Base-by-base conservation (phyloP, 2,329 filamentous ascomycete species). In the Phialocephala subalpina region DNA sequence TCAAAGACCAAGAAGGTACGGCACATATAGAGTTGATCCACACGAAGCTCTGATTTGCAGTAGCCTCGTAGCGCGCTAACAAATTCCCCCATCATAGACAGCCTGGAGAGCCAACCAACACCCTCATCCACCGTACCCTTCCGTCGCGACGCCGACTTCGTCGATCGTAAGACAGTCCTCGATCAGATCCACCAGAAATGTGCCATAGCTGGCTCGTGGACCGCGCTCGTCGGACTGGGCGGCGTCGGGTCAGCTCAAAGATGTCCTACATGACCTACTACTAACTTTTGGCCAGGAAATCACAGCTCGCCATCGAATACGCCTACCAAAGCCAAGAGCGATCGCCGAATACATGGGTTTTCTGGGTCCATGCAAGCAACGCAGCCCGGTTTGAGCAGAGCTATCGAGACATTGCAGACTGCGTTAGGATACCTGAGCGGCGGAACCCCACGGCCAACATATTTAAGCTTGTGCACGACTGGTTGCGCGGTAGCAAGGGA, bases 251-350 rank as follows among this genome's bases (percentile, higher is more conserved):
- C 29, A 67, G 61, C 7, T 18, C 45, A 29, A 55, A 59, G 18
- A n/a, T 14, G 35, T 7, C 35, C 4, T 9, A n/a, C 7, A 62
- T n/a, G 9, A 29, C 14, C 42, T 6, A 57, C 38, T 14, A 49
- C 55, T 66, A 57, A 67, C 16, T 1, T 22, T 14, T 16, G 11
- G 35, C 7, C 56, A 77, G 75, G 18, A 77, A 77, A 68, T 74
- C 75, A 45, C 72, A 76, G 68, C 69, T 77, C 29, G 73, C 75
- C 11, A 79, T 80, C 45, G 67, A 78, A 68, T 78, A 78, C 45
- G 70, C 71, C 0, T 72, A 79, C 62, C 65, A 64, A 22, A 60
- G 71, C 16, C 68, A 65, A 59, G 62, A 73, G 0, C 42, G 62
- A 33, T 73, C 63, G n/a, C 69, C 73, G 0, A n/a, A 68, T 18